Conservation (phyloP, 257 asterid species). For the Ajuga chamaepitys region DNA sequence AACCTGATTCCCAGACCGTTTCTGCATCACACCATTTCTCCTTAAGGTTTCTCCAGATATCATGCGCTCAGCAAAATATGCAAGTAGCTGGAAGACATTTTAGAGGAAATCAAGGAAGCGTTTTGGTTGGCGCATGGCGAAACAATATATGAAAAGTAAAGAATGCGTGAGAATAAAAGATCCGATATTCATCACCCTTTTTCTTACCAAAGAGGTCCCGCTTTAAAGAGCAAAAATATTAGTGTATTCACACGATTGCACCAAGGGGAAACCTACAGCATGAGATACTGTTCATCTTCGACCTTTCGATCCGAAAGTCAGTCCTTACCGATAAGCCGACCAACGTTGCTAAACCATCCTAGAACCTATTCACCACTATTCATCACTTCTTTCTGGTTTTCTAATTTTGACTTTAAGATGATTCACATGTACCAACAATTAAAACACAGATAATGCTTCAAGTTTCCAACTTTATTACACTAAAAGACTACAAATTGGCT, state of each 20-base stretch:
- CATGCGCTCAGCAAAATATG: constrained; percentile 79
- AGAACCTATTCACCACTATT: neutral
- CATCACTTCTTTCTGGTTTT: neutral
- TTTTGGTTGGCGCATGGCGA: neutral
- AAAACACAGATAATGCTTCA: neutral
- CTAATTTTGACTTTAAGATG: neutral
- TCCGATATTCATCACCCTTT: neutral
- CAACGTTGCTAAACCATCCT: too few species aligned
- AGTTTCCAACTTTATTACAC: neutral
- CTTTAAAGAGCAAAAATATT: neutral
- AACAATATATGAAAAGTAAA: neutral
- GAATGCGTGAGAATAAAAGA: neutral
- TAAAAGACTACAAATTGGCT: neutral
- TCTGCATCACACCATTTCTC: constrained; percentile 87
- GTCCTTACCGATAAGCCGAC: too few species aligned
- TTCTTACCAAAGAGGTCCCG: neutral
- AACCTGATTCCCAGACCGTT: constrained; percentile 60
- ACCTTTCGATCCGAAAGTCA: too few species aligned
- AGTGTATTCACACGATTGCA: neutral
- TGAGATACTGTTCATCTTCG: too few species aligned
- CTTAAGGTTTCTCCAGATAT: constrained; percentile 77
- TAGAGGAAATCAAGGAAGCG: constrained; percentile 1
- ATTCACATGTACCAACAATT: neutral
- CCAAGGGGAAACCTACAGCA: neutral
- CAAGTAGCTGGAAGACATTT: constrained; percentile 45